Evolutionary conservation across 2,329 filamentous ascomycete species (phyloP), one percentile per base, ranked within the genome.

Genomic region (Cordyceps militaris): DNA sequence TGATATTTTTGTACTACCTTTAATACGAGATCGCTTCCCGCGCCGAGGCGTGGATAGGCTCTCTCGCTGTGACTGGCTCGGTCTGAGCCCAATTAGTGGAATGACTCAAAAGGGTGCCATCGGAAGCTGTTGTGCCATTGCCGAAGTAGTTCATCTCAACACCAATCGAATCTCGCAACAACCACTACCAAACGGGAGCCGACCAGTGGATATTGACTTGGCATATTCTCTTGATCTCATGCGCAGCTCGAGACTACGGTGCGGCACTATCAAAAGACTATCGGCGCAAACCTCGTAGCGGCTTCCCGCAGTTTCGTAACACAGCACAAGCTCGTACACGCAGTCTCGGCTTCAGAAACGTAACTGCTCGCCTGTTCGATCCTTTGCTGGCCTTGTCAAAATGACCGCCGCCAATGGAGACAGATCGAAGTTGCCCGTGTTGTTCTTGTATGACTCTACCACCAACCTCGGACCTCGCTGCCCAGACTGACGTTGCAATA

Each of bases 381-480:
- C 16, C 1, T 43, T 32, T 16, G 1, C 42, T n/a, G 34, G 24
- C 2, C 8, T 8, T 53, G 14, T 16, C 13, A 48, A 32, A 14
- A 73, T 72, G 71, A 62, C 65, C 36, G 66, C 66, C 57, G 66
- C 68, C 24, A 75, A 73, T 51, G 72, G 71, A 55, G 66, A 66
- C 43, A 61, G 57, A 38, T 40, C 66, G 56, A 60, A 61, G 48
- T 76, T 73, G 61, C 72, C 73, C 54, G 74, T 77, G 10, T 63
- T 77, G 34, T 77, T 77, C 67, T 76, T 77, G 74, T 77, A 61
- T 43, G 71, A 42, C 4, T 16, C 26, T 28, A 21, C 14, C n/a
- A 7, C 48, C n/a, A 47, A 51, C 11, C 23, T 28, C 7, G 11
- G n/a, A 7, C 11, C 6, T 44, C 13, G 32, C 30, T 16, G 1